These are phyloP conservation scores for Cairneyella variabilis DNA, from an alignment of 495 filamentous ascomycete genomes.

Conservation along the genomic window DNA sequence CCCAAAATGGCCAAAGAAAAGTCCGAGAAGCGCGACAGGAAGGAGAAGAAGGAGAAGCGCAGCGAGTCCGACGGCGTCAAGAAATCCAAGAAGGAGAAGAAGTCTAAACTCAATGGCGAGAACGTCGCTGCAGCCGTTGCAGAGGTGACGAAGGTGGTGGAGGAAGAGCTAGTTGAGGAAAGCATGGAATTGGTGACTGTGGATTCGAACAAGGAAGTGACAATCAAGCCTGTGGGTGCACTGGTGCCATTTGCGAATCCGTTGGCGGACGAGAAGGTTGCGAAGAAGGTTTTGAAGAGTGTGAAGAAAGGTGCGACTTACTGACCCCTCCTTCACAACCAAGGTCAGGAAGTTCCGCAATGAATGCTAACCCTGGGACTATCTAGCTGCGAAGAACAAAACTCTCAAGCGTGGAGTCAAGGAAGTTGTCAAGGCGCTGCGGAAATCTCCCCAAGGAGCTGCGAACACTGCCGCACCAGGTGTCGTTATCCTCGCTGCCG, in stretches of 20 bases:
- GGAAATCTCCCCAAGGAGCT: constrained; percentile 69
- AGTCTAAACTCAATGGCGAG: constrained; percentile 59
- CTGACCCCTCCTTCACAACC: background rate
- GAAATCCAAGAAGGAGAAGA: constrained; percentile 71
- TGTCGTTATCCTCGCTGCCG: constrained; percentile 87
- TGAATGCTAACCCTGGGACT: constrained; percentile 18
- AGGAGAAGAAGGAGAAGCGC: constrained; percentile 80
- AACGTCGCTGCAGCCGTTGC: constrained; percentile 50
- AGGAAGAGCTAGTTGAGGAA: constrained; percentile 27
- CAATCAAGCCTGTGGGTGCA: constrained; percentile 56
- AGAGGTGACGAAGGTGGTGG: constrained; percentile 34
- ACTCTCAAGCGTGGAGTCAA: constrained; percentile 95
- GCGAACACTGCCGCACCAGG: constrained; percentile 52
- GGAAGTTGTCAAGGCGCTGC: constrained; percentile 94
- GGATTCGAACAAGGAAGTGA: constrained; percentile 46
- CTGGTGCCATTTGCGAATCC: constrained; percentile 93
- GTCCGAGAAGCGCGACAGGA: constrained; percentile 47
- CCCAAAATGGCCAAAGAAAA: constrained; percentile 27
- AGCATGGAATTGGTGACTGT: constrained; percentile 41
- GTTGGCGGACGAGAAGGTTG: constrained; percentile 81
- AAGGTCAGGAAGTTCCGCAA: background rate
- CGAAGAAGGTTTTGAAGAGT: constrained; percentile 89
- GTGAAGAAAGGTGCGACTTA: constrained; percentile 81
- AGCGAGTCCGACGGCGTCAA: constrained; percentile 71
- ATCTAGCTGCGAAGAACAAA: constrained; percentile 82